Base-by-base conservation (phyloP, 148 eudicot species). In the Chenopodium album region DNA sequence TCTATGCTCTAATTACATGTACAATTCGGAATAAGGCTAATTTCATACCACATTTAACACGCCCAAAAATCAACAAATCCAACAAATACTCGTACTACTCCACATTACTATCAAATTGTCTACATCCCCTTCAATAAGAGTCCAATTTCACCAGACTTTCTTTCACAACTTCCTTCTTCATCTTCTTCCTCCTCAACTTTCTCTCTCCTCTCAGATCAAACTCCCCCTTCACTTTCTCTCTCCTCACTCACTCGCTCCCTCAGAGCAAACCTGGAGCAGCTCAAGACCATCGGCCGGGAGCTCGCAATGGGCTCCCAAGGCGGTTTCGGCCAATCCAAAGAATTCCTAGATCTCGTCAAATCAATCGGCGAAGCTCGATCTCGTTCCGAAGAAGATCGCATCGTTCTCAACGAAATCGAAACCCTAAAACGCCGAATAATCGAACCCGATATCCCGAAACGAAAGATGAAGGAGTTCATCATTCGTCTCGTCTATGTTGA, bases 281-380 rank as follows among this genome's bases (percentile, higher is more conserved):
- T 96, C 50, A 91, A 92, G 81, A 92, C 95, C 10, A 89, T 96
- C 52, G 98, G 99, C 0, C 63, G 99, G 80, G 98, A 94, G 91
- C 94, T 96, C 72, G 95, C 99, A 11, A 96, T 94, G 99, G 90
- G 95, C 84, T 94, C 99, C 84, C 99, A 95, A 63, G 91, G 91
- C 74, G 95, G 94, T 0, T 94, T 92, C 81, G 88, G 89, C 1
- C 99, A 96, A 37, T 94, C 99, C 4, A 96, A 96, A 72, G 99
- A 94, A 82, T 96, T 94, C 77, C 90, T 92, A 1, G 99, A 94
- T 91, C 94, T 96, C 37, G 87, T 96, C 46, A 94, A 96, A 83
- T 94, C 99, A 19, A 94, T 96, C 82, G 99, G 99, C 50, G 98
- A 96, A 82, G 85, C 97, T 22, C 89, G 99, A 88, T 96, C 99